phyloP scores from a whole-genome alignment of 257 asterid genomes.

The Verbascum thapsus region DNA sequence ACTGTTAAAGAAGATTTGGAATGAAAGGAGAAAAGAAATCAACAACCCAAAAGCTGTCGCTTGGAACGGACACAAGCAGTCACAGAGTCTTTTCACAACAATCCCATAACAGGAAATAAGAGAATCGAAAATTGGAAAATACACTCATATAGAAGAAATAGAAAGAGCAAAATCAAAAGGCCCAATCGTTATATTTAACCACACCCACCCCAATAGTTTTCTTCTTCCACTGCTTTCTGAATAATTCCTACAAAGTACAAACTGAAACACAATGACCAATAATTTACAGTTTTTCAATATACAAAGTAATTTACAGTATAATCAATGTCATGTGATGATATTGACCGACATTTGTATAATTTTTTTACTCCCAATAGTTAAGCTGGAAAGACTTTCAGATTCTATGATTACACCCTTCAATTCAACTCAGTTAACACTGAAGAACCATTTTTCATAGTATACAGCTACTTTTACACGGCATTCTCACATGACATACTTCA shows the following conservation, averaged over 20 bases:
- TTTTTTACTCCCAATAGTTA: too few relatives aligned
- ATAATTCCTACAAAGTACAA: not conserved
- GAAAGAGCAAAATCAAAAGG: too few relatives aligned
- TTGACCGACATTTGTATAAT: too few relatives aligned
- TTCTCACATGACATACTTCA: too few relatives aligned
- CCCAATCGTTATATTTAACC: too few relatives aligned
- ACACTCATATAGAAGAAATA: not conserved
- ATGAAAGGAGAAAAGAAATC: not conserved
- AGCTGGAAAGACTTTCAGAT: not conserved
- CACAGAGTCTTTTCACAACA: not conserved
- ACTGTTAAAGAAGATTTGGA: not conserved
- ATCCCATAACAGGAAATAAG: not conserved
- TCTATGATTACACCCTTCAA: not conserved
- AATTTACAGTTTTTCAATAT: not conserved
- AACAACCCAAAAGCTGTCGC: not conserved
- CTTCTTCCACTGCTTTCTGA: not conserved
- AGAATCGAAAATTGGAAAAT: conserved; percentile 3
- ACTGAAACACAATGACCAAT: conserved; percentile 2
- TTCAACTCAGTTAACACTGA: conserved; percentile 2
- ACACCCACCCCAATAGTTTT: conserved; percentile 5
- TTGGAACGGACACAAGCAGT: conserved; percentile 4
- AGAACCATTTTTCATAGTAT: too few relatives aligned
- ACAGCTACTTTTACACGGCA: too few relatives aligned
- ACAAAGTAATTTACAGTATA: too few relatives aligned
- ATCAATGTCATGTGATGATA: too few relatives aligned